A percentile compares a stretch with the other conserved stretches of the same genome.
These are phyloP conservation scores for Oryza australiensis DNA, from an alignment of 176 grass and related monocot genomes.

Conservation along the genomic window DNA sequence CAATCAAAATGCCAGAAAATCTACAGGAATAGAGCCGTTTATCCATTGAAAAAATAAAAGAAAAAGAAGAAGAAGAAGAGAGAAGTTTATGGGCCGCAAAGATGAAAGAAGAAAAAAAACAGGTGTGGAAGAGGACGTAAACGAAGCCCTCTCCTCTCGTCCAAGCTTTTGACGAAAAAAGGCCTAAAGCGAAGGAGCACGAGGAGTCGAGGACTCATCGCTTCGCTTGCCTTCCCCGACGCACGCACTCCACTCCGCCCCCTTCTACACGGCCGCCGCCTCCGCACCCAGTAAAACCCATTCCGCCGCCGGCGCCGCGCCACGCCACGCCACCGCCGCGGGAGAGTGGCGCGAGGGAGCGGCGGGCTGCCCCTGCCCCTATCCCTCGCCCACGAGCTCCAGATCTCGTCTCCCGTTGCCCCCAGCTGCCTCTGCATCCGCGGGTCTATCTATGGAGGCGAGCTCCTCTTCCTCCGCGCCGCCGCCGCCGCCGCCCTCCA, in stretches of 20 bases:
- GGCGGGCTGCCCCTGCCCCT: background rate
- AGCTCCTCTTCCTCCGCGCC: conserved; percentile 21
- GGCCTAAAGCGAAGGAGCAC: background rate
- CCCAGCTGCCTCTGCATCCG: background rate
- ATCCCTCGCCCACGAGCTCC: background rate
- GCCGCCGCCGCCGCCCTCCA: conserved; percentile 36
- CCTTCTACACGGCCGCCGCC: conserved; percentile 9
- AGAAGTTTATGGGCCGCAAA: background rate
- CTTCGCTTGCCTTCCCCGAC: background rate
- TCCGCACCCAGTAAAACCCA: background rate
- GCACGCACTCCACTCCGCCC: background rate
- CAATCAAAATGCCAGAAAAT: background rate
- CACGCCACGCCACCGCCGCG: background rate
- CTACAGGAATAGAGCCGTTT: background rate
- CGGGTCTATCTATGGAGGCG: conserved; percentile 33
- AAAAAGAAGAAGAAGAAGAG: background rate
- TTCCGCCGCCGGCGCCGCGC: background rate
- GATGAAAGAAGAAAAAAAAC: background rate
- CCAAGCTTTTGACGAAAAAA: background rate
- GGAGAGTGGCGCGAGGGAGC: background rate
- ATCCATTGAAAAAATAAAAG: background rate
- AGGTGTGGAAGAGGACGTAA: no score
- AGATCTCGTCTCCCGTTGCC: conserved; percentile 24
- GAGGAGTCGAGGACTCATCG: background rate
- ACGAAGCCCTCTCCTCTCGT: background rate